Percentiles rank a stretch among this genome's conserved stretches.
These are phyloP conservation scores for Cyclotella choctawhatcheeana DNA, from an alignment of 108 stramenopile genomes.

Conservation along the genomic window DNA sequence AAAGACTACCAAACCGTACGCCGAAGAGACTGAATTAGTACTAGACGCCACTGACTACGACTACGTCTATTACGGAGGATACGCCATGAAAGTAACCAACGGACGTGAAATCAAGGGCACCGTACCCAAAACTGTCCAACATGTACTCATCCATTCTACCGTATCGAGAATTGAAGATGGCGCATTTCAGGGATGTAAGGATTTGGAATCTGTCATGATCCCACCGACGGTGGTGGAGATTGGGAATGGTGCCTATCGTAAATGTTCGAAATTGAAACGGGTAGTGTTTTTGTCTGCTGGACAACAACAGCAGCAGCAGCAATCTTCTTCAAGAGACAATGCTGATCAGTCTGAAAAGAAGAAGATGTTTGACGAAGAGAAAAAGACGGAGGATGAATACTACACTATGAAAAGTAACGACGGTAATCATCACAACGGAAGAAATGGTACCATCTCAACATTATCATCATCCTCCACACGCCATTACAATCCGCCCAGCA, in stretches of 20 bases:
- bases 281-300: slow-evolving; percentile 19
- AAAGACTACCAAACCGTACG: too few species aligned
- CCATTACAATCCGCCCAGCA: too few species aligned
- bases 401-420: too few species aligned
- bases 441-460: too few species aligned
- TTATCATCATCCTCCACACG: not conserved
- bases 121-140: slow-evolving; percentile 33
- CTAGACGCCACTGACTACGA: too few species aligned
- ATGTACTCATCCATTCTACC: slow-evolving; percentile 35
- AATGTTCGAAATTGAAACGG: slow-evolving; percentile 41
- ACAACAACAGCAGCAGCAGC: too few species aligned
- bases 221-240: slow-evolving; percentile 42
- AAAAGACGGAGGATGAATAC: slow-evolving; percentile 20
- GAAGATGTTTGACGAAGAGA: slow-evolving; percentile 3
- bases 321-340: too few species aligned
- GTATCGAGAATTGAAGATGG: slow-evolving; percentile 39
- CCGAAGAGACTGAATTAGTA: too few species aligned
- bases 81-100: slow-evolving; percentile 26
- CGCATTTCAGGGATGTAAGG: slow-evolving; percentile 52
- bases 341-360: not conserved
- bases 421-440: too few species aligned
- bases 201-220: slow-evolving; percentile 44
- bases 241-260: slow-evolving; percentile 47
- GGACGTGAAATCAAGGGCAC: slow-evolving; percentile 35
- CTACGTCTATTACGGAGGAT: slow-evolving; percentile 41